phyloP scores from a whole-genome alignment of 2,329 filamentous ascomycete genomes.

The Mycocentrospora acerina region DNA sequence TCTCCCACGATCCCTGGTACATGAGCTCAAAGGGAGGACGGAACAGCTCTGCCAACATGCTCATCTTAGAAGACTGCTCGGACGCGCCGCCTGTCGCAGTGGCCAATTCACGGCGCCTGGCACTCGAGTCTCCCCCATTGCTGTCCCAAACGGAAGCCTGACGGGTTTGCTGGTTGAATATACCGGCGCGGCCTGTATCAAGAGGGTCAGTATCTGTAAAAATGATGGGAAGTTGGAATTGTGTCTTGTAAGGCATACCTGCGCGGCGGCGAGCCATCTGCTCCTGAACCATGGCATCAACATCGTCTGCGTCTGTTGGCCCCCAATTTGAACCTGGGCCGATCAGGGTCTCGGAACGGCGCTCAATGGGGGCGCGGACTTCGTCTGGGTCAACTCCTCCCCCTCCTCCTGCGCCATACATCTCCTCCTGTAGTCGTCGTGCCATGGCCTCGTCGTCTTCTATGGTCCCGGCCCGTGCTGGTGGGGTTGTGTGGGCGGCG shows the following conservation, averaged over 20 bases:
- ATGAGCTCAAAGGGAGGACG: conserved; percentile 91
- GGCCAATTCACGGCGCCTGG: conserved; percentile 56
- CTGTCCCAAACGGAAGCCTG: conserved; percentile 62
- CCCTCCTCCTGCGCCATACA: conserved; percentile 64
- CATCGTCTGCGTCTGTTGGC: conserved; percentile 48
- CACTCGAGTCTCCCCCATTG: conserved; percentile 46
- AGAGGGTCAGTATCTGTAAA: conserved; percentile 37
- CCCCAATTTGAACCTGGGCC: conserved; percentile 65
- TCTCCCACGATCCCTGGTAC: conserved; percentile 75
- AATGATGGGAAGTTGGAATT: conserved; percentile 6
- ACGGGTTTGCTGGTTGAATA: conserved; percentile 67
- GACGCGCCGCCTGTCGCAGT: conserved; percentile 66
- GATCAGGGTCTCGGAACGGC: conserved; percentile 88
- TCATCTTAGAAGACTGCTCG: conserved; percentile 68
- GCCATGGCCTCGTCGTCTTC: conserved; percentile 96
- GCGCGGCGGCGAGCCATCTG: conserved; percentile 57
- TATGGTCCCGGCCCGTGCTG: conserved; percentile 43
- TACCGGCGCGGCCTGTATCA: conserved; percentile 52
- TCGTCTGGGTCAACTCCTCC: conserved; percentile 53
- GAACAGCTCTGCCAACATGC: conserved; percentile 85
- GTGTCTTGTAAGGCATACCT: conserved; percentile 23
- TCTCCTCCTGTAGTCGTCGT: conserved; percentile 84
- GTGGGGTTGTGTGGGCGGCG: conserved; percentile 33
- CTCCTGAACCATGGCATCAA: conserved; percentile 64
- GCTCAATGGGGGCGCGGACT: conserved; percentile 86